A percentile compares a stretch with the other conserved stretches of the same genome.
Conservation (phyloP, 768 basidiomycete genomes). For the Termitomyces sp. region DNA sequence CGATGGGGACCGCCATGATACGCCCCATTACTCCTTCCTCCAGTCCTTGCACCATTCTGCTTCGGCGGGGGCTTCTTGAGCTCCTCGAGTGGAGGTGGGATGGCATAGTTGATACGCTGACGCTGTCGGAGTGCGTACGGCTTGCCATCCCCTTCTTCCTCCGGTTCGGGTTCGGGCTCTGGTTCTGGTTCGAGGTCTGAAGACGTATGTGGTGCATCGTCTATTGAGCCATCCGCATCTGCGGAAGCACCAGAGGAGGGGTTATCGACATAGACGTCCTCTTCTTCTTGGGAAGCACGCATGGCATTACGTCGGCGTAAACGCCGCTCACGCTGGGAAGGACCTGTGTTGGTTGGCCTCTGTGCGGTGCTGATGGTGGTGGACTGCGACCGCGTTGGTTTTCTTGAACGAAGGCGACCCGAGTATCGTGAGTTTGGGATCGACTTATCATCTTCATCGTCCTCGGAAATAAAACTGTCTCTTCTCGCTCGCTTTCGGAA, state of each 20-base stretch:
- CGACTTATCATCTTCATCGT: conserved; percentile 35
- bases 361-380: conserved; percentile 3
- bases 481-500: conserved; percentile 4
- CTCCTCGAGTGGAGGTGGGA: conserved; percentile 78
- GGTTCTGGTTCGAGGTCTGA: conserved; percentile 38
- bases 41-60: conserved; percentile 21
- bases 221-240: conserved; percentile 55
- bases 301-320: conserved; percentile 21
- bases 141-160: conserved; percentile 46
- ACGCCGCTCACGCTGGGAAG: conserved; percentile 23
- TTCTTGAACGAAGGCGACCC: conserved; percentile 35
- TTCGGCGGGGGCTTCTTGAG: conserved; percentile 42
- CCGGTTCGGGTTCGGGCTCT: conserved; percentile 38
- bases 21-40: conserved; percentile 18
- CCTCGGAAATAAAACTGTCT: conserved; percentile 34
- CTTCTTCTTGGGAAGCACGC: conserved; percentile 32
- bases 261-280: conserved; percentile 43
- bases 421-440: conserved; percentile 23
- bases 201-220: conserved; percentile 43
- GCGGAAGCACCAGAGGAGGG: conserved; percentile 43
- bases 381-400: conserved; percentile 12
- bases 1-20: conserved; percentile 25
- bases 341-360: conserved; percentile 5
- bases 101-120: conserved; percentile 70
- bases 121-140: conserved; percentile 66